Evolutionary conservation across 768 basidiomycete species (phyloP).

Genomic region (Clitopilus hobsonii): DNA sequence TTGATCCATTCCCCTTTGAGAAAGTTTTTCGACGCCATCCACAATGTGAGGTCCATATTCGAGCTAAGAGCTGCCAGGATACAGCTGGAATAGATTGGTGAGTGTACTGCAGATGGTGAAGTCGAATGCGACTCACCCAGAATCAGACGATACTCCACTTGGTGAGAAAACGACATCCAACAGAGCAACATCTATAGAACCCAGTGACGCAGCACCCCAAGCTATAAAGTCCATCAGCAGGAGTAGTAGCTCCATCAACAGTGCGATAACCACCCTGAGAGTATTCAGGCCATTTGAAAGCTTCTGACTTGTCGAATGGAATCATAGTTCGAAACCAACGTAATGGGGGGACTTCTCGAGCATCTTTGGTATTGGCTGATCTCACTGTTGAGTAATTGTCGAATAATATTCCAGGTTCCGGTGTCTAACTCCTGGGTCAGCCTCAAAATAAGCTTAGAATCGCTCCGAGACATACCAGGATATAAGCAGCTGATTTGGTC

Average conservation of each 20-base stretch:
- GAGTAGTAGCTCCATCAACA: not conserved
- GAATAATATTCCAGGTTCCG: conserved; percentile 68
- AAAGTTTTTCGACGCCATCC: conserved; percentile 61
- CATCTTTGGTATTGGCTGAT: conserved; percentile 26
- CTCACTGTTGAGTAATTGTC: conserved; percentile 50
- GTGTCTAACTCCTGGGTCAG: conserved; percentile 46
- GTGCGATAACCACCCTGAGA: conserved; percentile 34
- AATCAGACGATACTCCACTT: conserved; percentile 51
- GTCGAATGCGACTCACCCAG: conserved; percentile 41
- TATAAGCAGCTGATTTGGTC: conserved; percentile 64
- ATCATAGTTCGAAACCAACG: conserved; percentile 77
- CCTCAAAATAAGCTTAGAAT: not conserved
- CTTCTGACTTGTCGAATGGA: conserved; percentile 43
- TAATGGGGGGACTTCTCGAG: conserved; percentile 28
- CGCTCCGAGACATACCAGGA: conserved; percentile 45
- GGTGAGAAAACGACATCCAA: conserved; percentile 64
- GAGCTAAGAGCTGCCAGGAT: conserved; percentile 64
- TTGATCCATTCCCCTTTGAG: conserved; percentile 71
- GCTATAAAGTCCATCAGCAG: conserved; percentile 31
- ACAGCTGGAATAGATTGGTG: conserved; percentile 38
- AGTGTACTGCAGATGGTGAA: not conserved
- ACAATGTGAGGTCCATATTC: conserved; percentile 72
- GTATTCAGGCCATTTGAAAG: conserved; percentile 42
- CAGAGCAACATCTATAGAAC: conserved; percentile 67
- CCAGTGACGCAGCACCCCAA: conserved; percentile 65